phyloP scores from a whole-genome alignment of 805 yeast genomes.

The Candida glaebosa region DNA sequence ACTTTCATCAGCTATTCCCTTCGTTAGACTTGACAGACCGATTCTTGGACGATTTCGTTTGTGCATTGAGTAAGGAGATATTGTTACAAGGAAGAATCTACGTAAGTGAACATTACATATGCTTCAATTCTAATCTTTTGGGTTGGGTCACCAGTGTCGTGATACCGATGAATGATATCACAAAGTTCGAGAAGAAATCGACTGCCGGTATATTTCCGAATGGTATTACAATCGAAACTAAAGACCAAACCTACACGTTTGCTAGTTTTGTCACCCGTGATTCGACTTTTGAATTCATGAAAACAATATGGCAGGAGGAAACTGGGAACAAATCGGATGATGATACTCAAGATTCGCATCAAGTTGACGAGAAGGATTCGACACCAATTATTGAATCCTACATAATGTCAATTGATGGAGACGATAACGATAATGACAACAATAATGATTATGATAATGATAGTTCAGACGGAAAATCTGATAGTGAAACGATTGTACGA shows the following conservation, averaged over 20 bases:
- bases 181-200: conserved; percentile 69
- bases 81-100: conserved; percentile 84
- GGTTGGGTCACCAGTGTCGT: conserved; percentile 89
- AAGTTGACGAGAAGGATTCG: conserved; percentile 13
- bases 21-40: conserved; percentile 66
- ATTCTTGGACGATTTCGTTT: conserved; percentile 80
- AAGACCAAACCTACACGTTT: conserved; percentile 64
- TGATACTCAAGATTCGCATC: background rate
- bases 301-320: conserved; percentile 62
- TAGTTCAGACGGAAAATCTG: conserved; percentile 25
- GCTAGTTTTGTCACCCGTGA: conserved; percentile 88
- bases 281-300: conserved; percentile 65
- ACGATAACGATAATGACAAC: conserved; percentile 17
- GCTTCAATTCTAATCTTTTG: conserved; percentile 81
- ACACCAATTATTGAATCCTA: conserved; percentile 45
- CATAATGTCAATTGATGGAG: conserved; percentile 45
- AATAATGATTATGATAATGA: conserved; percentile 22
- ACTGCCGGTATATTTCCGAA: conserved; percentile 92
- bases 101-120: conserved; percentile 70
- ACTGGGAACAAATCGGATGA: conserved; percentile 20
- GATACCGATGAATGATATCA: conserved; percentile 68
- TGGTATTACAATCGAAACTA: conserved; percentile 73
- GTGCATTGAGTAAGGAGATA: conserved; percentile 86
- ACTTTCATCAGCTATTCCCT: conserved; percentile 74
- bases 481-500: conserved; percentile 12